A percentile compares a stretch with the other conserved stretches of the same genome.
phyloP scores from a whole-genome alignment of 2,329 filamentous ascomycete species.

The Chaetomiaceae sp. region DNA sequence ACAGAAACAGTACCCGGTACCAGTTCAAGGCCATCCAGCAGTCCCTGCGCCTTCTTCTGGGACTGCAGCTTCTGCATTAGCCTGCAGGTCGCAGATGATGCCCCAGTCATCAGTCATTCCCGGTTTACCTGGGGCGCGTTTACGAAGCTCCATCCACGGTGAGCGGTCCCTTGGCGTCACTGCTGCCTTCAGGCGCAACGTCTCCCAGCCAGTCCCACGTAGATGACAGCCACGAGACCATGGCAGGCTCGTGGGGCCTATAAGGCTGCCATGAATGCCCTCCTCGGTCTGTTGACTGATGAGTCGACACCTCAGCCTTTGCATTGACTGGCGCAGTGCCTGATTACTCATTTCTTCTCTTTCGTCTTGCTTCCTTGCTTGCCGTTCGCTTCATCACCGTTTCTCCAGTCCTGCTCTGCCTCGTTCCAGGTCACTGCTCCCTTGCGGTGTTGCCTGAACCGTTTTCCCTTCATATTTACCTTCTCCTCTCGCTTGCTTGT shows the following conservation, averaged over 20 bases:
- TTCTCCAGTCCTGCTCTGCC: constrained; percentile 16
- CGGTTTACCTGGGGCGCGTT: constrained; percentile 11
- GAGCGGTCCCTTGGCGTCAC: constrained; percentile 20
- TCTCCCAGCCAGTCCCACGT: constrained; percentile 26
- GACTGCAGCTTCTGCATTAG: constrained; percentile 25
- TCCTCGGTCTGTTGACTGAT: constrained; percentile 28
- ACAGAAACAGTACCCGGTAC: constrained; percentile 1
- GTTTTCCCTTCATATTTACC: constrained; percentile 16
- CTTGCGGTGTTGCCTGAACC: constrained; percentile 13
- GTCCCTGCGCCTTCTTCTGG: constrained; percentile 25
- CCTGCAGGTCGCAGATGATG: constrained; percentile 23
- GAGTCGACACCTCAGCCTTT: constrained; percentile 25
- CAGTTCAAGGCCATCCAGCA: constrained; percentile 10
- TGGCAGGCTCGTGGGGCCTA: constrained; percentile 40
- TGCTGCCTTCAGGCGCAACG: constrained; percentile 26
- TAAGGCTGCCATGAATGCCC: constrained; percentile 51
- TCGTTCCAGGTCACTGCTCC: constrained; percentile 9
- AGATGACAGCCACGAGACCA: constrained; percentile 24
- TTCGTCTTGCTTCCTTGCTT: constrained; percentile 25
- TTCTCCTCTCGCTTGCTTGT: constrained; percentile 6
- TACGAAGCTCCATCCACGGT: constrained; percentile 17
- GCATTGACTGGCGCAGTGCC: constrained; percentile 23
- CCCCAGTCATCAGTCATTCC: constrained; percentile 20
- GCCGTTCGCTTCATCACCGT: constrained; percentile 23
- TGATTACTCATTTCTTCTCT: constrained; percentile 26